Evolutionary conservation across 1,139 yeast species (phyloP).

Genomic region (Zygosaccharomyces sapae): DNA sequence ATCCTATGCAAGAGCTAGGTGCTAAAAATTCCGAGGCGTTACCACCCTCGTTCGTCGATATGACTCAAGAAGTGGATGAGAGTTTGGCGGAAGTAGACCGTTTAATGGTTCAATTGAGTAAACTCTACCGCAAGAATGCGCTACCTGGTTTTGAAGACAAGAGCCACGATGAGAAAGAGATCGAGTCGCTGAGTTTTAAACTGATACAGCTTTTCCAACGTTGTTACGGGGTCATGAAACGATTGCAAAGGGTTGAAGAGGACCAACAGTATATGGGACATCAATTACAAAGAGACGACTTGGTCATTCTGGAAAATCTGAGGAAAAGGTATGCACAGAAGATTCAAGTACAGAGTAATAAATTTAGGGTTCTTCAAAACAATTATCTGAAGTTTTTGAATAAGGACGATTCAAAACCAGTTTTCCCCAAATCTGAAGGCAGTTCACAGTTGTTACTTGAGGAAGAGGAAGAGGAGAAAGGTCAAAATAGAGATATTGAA

Average conservation of each 20-base stretch:
- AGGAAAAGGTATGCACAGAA: conserved; percentile 80
- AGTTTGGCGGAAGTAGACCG: conserved; percentile 47
- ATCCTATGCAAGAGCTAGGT: conserved; percentile 29
- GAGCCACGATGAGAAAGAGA: conserved; percentile 61
- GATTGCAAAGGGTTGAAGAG: conserved; percentile 50
- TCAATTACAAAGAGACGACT: conserved; percentile 44
- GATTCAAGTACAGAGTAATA: conserved; percentile 72
- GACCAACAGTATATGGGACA: conserved; percentile 32
- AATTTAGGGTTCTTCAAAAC: conserved; percentile 82
- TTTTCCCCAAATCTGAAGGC: conserved; percentile 29
- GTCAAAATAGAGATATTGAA: conserved; percentile 36
- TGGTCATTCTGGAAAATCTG: conserved; percentile 69
- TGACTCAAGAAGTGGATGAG: conserved; percentile 67
- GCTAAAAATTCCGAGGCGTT: conserved; percentile 45
- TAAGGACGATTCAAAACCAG: conserved; percentile 57
- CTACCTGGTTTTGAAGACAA: conserved; percentile 84
- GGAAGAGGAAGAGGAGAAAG: conserved; percentile 46
- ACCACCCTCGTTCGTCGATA: conserved; percentile 77
- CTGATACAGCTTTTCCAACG: conserved; percentile 71
- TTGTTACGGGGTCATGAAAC: conserved; percentile 72
- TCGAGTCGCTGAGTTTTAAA: conserved; percentile 70
- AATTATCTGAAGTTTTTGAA: conserved; percentile 72
- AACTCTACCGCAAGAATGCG: conserved; percentile 73
- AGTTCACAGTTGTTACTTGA: conserved; percentile 27
- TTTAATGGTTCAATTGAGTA: conserved; percentile 51